phyloP scores from a whole-genome alignment of 495 filamentous ascomycete species.

The Antarctomyces pellizariae region DNA sequence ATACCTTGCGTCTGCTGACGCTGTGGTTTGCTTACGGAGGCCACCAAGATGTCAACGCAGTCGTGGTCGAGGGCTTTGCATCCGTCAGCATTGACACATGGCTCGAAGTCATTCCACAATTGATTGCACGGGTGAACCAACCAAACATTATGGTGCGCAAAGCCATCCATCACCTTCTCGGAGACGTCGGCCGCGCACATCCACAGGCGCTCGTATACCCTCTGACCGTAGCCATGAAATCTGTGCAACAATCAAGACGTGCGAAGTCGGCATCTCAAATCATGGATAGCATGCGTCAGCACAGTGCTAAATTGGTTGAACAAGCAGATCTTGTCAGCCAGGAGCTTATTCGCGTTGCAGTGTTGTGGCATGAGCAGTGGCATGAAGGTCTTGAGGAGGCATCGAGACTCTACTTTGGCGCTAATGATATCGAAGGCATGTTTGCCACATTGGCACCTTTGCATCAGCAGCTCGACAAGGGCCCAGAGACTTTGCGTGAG shows the following conservation, averaged over 20 bases:
- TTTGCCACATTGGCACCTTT: constrained; percentile 73
- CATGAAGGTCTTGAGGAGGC: constrained; percentile 98
- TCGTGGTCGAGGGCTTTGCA: constrained; percentile 72
- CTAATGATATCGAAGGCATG: constrained; percentile 93
- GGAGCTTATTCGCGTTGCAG: constrained; percentile 87
- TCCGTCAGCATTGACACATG: constrained; percentile 90
- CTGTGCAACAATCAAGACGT: constrained; percentile 44
- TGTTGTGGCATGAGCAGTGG: constrained; percentile 97
- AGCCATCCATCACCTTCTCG: constrained; percentile 73
- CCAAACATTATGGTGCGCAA: constrained; percentile 65
- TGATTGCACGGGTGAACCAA: constrained; percentile 94
- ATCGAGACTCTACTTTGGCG: constrained; percentile 75
- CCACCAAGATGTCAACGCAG: constrained; percentile 60
- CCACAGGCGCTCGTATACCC: constrained; percentile 98
- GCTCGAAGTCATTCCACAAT: constrained; percentile 91
- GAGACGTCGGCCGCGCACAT: constrained; percentile 79
- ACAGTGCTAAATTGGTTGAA: constrained; percentile 81
- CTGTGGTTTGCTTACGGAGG: constrained; percentile 92
- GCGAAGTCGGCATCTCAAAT: constrained; percentile 70
- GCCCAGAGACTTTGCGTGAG: constrained; percentile 79
- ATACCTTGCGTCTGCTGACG: constrained; percentile 78
- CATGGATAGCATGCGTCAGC: constrained; percentile 94
- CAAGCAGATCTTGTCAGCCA: constrained; percentile 87
- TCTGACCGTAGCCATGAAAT: constrained; percentile 97
- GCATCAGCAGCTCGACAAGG: constrained; percentile 71